phyloP scores from a whole-genome alignment of 179 eudicot genomes.

The Carnegiea gigantea region DNA sequence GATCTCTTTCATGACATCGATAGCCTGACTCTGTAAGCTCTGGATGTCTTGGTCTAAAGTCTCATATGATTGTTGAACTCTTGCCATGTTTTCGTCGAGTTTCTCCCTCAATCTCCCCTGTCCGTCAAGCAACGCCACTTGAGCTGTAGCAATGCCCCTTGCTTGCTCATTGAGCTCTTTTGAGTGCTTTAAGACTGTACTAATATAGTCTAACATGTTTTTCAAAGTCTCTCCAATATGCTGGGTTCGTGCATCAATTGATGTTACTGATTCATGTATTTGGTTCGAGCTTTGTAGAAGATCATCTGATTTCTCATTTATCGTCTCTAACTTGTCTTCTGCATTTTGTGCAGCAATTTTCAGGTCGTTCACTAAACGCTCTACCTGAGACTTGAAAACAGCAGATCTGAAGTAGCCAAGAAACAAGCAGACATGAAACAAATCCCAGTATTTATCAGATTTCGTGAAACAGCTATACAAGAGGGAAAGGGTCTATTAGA shows the following conservation, averaged over 20 bases:
- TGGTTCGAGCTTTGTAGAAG: slow-evolving; percentile 40
- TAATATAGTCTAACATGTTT: slow-evolving; percentile 43
- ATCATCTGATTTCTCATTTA: slow-evolving; percentile 52
- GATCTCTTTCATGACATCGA: slow-evolving; percentile 56
- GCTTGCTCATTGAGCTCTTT: slow-evolving; percentile 52
- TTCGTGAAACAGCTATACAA: too few relatives aligned
- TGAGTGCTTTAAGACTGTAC: slow-evolving; percentile 42
- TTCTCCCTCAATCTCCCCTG: slow-evolving; percentile 53
- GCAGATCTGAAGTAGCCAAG: slow-evolving; percentile 45
- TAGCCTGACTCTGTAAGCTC: slow-evolving; percentile 44
- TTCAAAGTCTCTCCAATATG: slow-evolving; percentile 48
- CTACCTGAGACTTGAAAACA: slow-evolving; percentile 64
- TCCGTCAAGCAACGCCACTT: slow-evolving; percentile 52
- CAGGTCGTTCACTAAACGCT: slow-evolving; percentile 67
- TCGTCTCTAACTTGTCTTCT: slow-evolving; percentile 54
- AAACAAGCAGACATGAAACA: neutral
- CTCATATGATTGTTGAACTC: slow-evolving; percentile 48
- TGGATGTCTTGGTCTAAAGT: slow-evolving; percentile 46
- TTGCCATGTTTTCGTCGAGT: slow-evolving; percentile 52
- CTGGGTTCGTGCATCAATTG: slow-evolving; percentile 50
- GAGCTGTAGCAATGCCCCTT: slow-evolving; percentile 52
- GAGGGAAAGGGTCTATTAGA: neutral
- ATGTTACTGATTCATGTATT: slow-evolving; percentile 52
- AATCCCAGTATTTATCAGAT: neutral
- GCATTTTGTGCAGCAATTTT: slow-evolving; percentile 64